Conservation (phyloP, 257 asterid species). For the Petunia secreta region DNA sequence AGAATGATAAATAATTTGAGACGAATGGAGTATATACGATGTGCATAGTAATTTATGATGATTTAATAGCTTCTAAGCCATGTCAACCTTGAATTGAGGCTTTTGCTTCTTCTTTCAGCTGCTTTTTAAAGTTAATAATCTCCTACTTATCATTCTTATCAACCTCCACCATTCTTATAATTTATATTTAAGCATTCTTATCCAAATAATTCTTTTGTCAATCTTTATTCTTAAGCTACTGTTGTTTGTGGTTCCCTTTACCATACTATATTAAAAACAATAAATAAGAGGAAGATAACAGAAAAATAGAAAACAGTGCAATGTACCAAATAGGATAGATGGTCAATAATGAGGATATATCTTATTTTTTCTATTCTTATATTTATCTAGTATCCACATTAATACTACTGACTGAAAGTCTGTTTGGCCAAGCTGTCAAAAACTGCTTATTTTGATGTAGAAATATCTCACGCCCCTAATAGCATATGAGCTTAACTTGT, state of each 20-base stretch:
- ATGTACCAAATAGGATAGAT: slow-evolving; percentile 20
- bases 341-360: too few species aligned
- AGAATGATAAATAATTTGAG: too few species aligned
- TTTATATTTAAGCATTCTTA: background rate
- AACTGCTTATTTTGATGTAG: too few species aligned
- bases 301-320: background rate
- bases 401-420: too few species aligned
- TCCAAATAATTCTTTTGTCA: background rate
- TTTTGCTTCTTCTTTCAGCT: background rate
- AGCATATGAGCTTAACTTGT: too few species aligned
- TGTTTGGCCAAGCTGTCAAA: too few species aligned
- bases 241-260: background rate
- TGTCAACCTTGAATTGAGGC: background rate
- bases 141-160: background rate
- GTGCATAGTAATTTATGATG: background rate
- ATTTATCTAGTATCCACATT: too few species aligned
- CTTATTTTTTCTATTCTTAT: too few species aligned
- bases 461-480: too few species aligned
- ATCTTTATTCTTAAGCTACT: background rate
- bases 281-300: background rate
- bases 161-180: background rate
- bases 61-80: slow-evolving; percentile 6
- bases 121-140: background rate
- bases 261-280: background rate
- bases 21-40: background rate